Percentiles rank a stretch among this genome's conserved stretches.
These are phyloP conservation scores for Cardamine occulta DNA, from an alignment of 345 rosid genomes.

Conservation along the genomic window DNA sequence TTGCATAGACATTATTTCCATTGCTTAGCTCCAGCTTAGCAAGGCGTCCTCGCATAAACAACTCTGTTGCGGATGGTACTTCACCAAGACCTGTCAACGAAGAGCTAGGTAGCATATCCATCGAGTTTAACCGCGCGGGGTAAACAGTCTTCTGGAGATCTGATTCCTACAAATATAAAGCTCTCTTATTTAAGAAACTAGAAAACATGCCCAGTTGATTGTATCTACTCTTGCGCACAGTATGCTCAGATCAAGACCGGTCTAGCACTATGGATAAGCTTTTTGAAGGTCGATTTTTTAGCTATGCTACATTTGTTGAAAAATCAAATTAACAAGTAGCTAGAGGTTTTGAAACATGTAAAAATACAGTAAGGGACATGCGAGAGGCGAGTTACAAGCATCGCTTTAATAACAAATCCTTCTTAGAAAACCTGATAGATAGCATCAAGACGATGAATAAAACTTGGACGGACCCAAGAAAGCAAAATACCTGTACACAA, in stretches of 20 bases:
- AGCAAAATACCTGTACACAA: slow-evolving; percentile 62
- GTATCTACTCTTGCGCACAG: background rate
- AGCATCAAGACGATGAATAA: slow-evolving; percentile 13
- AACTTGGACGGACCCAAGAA: slow-evolving; percentile 11
- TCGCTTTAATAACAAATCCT: slow-evolving; percentile 1
- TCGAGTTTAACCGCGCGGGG: slow-evolving; percentile 70
- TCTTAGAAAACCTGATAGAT: background rate
- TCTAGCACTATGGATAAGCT: slow-evolving; percentile 3
- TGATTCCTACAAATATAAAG: slow-evolving; percentile 56
- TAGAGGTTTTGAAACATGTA: background rate
- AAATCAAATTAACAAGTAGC: background rate
- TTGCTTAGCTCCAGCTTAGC: slow-evolving; percentile 79
- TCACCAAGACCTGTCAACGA: slow-evolving; percentile 49
- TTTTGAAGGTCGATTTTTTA: background rate
- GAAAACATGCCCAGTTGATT: background rate
- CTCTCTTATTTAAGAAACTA: background rate
- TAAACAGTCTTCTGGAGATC: slow-evolving; percentile 69
- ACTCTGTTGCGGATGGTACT: slow-evolving; percentile 48
- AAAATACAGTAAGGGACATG: background rate
- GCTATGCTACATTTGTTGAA: background rate
- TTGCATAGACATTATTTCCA: slow-evolving; percentile 72
- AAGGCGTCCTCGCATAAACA: slow-evolving; percentile 53
- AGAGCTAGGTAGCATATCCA: slow-evolving; percentile 67
- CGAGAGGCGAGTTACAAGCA: slow-evolving; percentile 18
- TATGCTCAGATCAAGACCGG: background rate